Percentiles rank a stretch among this genome's conserved stretches.
Evolutionary conservation across 768 basidiomycete genomes (phyloP).

Genomic region (Podaxis mareebaensis): DNA sequence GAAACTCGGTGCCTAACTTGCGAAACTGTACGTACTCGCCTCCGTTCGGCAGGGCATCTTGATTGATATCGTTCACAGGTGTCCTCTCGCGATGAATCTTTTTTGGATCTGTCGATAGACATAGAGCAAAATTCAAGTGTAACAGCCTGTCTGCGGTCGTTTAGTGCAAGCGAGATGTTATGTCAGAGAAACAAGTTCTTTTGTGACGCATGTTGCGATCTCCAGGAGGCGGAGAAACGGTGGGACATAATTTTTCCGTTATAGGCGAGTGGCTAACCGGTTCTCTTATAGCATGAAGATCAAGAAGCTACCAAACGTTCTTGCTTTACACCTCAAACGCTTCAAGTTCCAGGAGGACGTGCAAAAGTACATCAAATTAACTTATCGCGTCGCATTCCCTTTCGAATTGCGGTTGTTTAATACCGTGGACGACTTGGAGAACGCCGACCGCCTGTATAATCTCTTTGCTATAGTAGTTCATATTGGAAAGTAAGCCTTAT

Average conservation of each 20-base stretch:
- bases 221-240: constrained; percentile 99
- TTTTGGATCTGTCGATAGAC: constrained; percentile 98
- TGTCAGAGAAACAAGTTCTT: constrained; percentile 98
- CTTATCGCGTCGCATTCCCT: constrained; percentile 96
- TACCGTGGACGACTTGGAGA: constrained; percentile 89
- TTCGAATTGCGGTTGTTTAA: constrained; percentile 94
- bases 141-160: constrained; percentile 93
- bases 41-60: background rate
- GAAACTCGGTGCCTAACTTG: constrained; percentile 98
- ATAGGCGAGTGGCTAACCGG: constrained; percentile 11
- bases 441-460: constrained; percentile 92
- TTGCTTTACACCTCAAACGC: constrained; percentile 94
- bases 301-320: constrained; percentile 91
- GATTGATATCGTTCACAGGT: constrained; percentile 46
- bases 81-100: constrained; percentile 92
- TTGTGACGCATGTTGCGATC: constrained; percentile 94
- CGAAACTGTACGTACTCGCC: constrained; percentile 73
- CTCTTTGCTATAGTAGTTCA: constrained; percentile 98
- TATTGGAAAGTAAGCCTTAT: constrained; percentile 86
- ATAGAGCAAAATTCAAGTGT: constrained; percentile 98
- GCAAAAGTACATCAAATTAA: constrained; percentile 89
- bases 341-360: constrained; percentile 98
- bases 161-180: constrained; percentile 98
- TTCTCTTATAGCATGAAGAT: constrained; percentile 90
- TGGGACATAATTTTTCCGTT: constrained; percentile 32